Evolutionary conservation across 2,329 filamentous ascomycete species (phyloP), one percentile per base, ranked within the genome.

Genomic region (Chaetomiaceae sp.): DNA sequence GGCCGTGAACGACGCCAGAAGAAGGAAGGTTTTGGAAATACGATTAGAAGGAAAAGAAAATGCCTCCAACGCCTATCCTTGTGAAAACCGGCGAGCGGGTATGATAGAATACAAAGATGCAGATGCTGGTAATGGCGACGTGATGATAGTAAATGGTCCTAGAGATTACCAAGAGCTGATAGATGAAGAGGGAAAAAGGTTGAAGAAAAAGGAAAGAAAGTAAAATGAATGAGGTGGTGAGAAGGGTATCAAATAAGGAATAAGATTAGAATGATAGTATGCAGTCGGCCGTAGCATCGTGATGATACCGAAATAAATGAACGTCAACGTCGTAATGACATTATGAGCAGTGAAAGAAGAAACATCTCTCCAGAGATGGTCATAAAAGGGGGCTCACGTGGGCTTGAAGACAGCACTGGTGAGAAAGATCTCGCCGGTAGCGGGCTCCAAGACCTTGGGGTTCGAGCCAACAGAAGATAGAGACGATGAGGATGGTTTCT

Each of bases 361-460:
- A 48, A 21, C 6, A 20, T 21, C 20, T 38, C 31, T 38, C n/a
- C 38, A 25, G 20, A 27, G 45, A 20, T n/a, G 20, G 19, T 10
- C n/a, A 7, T n/a, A 16, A 27, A 35, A 20, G 7, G 8, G 8
- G 3, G 45, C 39, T 50, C n/a, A 48, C 10, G n/a, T 9, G 10
- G 58, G 58, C 41, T 57, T 58, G 51, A 57, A 60, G 19, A 60
- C 58, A 23, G 58, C 58, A 33, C 49, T 73, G 40, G 74, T 73
- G 39, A 81, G 70, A 44, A 78, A 70, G 20, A 77, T 50, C 46
- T 68, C 65, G n/a, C 48, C 64, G 64, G 17, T 63, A 60, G 17
- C 58, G 62, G 30, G 59, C 10, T 55, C 61, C 8, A 47, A 48
- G 3, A 31, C 21, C 30, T 45, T 30, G 20, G 52, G 43, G 6